These are phyloP conservation scores for Cyclocybe aegerita DNA, from an alignment of 768 basidiomycete species.

Conservation along the genomic window DNA sequence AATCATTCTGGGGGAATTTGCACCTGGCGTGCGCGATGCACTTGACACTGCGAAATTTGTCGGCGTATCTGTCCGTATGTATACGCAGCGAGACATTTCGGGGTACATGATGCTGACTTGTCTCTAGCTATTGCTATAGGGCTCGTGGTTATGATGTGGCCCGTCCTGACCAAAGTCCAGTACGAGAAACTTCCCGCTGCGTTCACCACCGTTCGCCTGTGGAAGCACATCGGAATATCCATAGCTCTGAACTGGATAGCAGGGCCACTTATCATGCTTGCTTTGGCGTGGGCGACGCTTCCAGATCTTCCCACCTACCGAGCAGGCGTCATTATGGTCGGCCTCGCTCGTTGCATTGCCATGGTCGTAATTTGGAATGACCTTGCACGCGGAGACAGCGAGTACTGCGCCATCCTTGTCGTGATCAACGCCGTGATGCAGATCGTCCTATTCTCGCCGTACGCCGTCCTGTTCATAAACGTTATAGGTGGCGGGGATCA, in stretches of 20 bases:
- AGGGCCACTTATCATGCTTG: slow-evolving; percentile 85
- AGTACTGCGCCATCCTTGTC: slow-evolving; percentile 80
- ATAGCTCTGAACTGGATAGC: slow-evolving; percentile 78
- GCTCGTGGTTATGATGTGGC: slow-evolving; percentile 89
- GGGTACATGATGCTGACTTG: neutral
- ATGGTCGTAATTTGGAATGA: slow-evolving; percentile 86
- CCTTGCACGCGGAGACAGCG: slow-evolving; percentile 63
- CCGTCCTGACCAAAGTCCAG: slow-evolving; percentile 71
- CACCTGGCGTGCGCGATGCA: slow-evolving; percentile 53
- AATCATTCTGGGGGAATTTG: slow-evolving; percentile 72
- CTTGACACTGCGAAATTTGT: slow-evolving; percentile 63
- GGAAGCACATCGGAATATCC: slow-evolving; percentile 69
- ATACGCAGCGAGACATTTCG: neutral
- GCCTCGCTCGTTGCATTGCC: slow-evolving; percentile 69
- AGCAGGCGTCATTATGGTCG: slow-evolving; percentile 81
- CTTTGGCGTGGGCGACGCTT: slow-evolving; percentile 79
- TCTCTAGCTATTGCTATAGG: slow-evolving; percentile 74
- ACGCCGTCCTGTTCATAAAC: slow-evolving; percentile 72
- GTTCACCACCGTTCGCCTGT: slow-evolving; percentile 52
- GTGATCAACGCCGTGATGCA: slow-evolving; percentile 80
- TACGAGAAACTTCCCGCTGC: slow-evolving; percentile 68
- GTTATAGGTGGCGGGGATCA: slow-evolving; percentile 52
- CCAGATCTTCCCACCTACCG: slow-evolving; percentile 77
- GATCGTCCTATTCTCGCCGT: slow-evolving; percentile 75
- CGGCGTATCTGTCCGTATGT: slow-evolving; percentile 78